Evolutionary conservation across 352 stramenopile species (phyloP).

Genomic region (Phytopythium mirpurense): DNA sequence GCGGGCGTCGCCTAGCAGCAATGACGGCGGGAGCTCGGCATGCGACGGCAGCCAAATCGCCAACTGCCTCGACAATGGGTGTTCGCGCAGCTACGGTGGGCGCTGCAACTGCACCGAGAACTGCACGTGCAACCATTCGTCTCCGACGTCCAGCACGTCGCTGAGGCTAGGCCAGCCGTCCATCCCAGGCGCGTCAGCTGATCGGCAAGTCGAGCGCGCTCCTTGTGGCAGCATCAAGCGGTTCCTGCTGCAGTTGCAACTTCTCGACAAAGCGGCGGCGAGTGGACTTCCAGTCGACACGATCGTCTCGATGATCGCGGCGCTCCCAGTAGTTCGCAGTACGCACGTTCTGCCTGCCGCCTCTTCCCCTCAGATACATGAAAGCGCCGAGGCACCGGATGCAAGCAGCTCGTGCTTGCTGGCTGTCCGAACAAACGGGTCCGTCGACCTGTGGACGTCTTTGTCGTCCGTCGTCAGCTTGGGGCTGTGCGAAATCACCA

Average conservation of each 20-base stretch:
- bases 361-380: not conserved
- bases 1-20: no score
- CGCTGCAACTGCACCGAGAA: constrained; percentile 50
- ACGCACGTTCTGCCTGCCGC: constrained; percentile 30
- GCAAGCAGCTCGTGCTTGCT: constrained; percentile 10
- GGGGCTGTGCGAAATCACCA: constrained; percentile 20
- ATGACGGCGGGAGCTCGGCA: constrained; percentile 6
- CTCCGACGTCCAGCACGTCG: constrained; percentile 7
- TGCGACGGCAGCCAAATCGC: constrained; percentile 35
- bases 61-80: constrained; percentile 67
- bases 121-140: constrained; percentile 38
- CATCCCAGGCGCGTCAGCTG: not conserved
- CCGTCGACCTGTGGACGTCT: constrained; percentile 17
- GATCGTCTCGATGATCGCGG: constrained; percentile 35
- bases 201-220: not conserved
- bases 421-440: constrained; percentile 23
- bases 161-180: not conserved
- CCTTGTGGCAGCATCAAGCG: constrained; percentile 13
- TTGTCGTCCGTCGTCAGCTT: constrained; percentile 21
- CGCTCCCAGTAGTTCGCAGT: constrained; percentile 36
- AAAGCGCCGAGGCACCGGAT: not conserved
- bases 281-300: constrained; percentile 15
- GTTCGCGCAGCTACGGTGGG: constrained; percentile 53
- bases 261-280: constrained; percentile 12
- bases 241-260: constrained; percentile 29